Evolutionary conservation across 148 eudicot species (phyloP), one percentile per base, ranked within the genome.

Genomic region (Rhododendron williamsianum): DNA sequence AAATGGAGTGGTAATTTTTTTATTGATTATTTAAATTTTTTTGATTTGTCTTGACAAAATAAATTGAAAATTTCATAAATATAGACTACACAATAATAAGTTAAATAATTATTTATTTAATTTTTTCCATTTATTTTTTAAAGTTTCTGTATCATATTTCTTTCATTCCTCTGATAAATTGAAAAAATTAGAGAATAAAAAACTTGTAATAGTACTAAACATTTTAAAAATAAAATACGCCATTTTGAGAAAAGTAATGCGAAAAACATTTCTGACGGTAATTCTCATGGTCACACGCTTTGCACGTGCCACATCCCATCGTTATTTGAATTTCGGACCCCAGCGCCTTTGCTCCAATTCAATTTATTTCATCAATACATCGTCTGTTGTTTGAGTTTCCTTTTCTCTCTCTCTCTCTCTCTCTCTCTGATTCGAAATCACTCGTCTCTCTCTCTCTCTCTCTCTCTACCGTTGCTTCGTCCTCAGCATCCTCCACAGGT

Each of bases 301-400:
- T 21, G 56, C 84, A 82, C 58, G 76, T 82, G 84, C 73, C 79
- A 16, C 25, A 3, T 13, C 76, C 78, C 78, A 4, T 23, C 36
- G 54, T 35, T 67, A 74, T 87, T 87, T 87, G 89, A 87, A 87
- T 71, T 84, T 87, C 76, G 81, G 84, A 84, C 58, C 65, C 48
- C 36, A 84, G 46, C 80, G 89, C 86, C 83, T 74, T 52, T 45
- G 76, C 67, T 49, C 49, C 67, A 74, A 33, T 83, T 83, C 69
- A 83, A 83, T 83, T 83, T 83, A 48, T 36, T 67, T 56, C 63
- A 56, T 16, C 21, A 18, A 56, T 18, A 56, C 21, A 69, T 67
- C 58, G 30, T 2, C 41, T 30, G 30, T 82, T 21, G 30, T 48
- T 46, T 25, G 49, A 46, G 16, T 77, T 4, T 45, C 23, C 15